A percentile compares a stretch with the other conserved stretches of the same genome.
Conservation (phyloP, 306 rosid genomes). For the Prunus davidiana region DNA sequence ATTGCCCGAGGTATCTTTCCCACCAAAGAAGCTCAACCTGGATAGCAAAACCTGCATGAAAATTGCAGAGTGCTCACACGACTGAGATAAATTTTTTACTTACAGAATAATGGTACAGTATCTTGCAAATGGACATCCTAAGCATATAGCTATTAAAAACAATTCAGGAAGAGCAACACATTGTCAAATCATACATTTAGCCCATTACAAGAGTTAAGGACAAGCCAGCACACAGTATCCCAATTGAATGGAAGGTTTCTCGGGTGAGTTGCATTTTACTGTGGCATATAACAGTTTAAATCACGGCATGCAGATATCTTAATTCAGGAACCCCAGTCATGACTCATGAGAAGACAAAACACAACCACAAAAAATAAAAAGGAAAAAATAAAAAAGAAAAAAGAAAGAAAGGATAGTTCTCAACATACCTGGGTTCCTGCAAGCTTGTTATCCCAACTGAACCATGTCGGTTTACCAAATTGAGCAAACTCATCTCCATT, state of each 20-base stretch:
- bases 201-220: too few species aligned
- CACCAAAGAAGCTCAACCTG: slow-evolving; percentile 75
- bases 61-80: not conserved
- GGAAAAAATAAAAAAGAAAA: not conserved
- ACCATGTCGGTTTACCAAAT: slow-evolving; percentile 88
- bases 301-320: too few species aligned
- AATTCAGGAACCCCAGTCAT: too few species aligned
- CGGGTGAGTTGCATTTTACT: not conserved
- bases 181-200: not conserved
- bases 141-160: not conserved
- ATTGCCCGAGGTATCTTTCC: slow-evolving; percentile 41
- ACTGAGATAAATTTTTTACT: not conserved
- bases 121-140: slow-evolving; percentile 2
- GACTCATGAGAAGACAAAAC: not conserved
- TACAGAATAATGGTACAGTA: not conserved
- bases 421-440: slow-evolving; percentile 78
- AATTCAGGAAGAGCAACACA: slow-evolving; percentile 7
- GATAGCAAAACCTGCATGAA: slow-evolving; percentile 81
- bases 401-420: not conserved
- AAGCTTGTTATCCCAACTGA: slow-evolving; percentile 98
- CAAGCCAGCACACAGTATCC: too few species aligned
- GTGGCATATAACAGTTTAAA: not conserved
- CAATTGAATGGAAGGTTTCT: not conserved
- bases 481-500: slow-evolving; percentile 65
- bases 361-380: not conserved